Evolutionary conservation across 495 filamentous ascomycete genomes (phyloP).

Genomic region (Echria macrotheca): DNA sequence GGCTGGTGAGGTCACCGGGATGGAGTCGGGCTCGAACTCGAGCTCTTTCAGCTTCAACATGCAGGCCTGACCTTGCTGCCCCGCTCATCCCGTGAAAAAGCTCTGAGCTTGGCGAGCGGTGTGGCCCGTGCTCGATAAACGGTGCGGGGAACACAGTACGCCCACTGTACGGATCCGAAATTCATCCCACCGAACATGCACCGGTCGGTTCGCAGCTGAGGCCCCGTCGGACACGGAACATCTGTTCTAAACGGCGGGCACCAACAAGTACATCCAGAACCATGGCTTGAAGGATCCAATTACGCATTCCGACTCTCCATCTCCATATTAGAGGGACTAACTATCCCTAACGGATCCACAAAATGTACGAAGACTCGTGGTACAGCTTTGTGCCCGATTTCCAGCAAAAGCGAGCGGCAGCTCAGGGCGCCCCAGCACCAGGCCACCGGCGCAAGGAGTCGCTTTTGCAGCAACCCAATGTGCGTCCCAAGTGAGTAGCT

Average conservation of each 20-base stretch:
- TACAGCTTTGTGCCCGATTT: slow-evolving; percentile 58
- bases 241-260: neutral
- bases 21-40: too few relatives aligned
- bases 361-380: slow-evolving; percentile 74
- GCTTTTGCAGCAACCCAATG: slow-evolving; percentile 63
- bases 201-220: neutral
- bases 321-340: neutral
- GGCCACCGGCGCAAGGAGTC: slow-evolving; percentile 58
- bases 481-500: slow-evolving; percentile 29
- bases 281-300: neutral
- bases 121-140: neutral
- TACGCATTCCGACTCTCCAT: neutral
- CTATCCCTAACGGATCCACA: too few relatives aligned
- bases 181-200: neutral
- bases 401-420: slow-evolving; percentile 37
- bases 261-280: neutral
- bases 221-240: slow-evolving; percentile 1
- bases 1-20: slow-evolving; percentile 6
- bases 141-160: neutral
- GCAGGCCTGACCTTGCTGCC: too few relatives aligned
- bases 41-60: too few relatives aligned
- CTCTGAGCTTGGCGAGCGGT: too few relatives aligned
- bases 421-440: slow-evolving; percentile 27
- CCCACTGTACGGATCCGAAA: slow-evolving; percentile 3
- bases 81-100: too few relatives aligned